A percentile compares a stretch with the other conserved stretches of the same genome.
Evolutionary conservation across 2,329 filamentous ascomycete species (phyloP).

Genomic region (Westerdykella sp.): DNA sequence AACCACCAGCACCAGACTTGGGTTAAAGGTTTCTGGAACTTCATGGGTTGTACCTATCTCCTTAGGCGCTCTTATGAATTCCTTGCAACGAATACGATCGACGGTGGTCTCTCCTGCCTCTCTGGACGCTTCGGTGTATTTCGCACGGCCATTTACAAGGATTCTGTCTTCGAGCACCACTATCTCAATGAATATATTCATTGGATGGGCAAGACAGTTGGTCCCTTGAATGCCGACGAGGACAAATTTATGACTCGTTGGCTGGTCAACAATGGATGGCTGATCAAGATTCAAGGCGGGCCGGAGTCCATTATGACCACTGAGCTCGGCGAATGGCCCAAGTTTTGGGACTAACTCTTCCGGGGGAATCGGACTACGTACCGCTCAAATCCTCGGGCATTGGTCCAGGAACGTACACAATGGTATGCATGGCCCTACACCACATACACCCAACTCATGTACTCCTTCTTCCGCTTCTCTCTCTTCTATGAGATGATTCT

Average conservation of each 20-base stretch:
- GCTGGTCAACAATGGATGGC: constrained; percentile 46
- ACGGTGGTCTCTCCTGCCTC: constrained; percentile 19
- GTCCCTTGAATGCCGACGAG: constrained; percentile 50
- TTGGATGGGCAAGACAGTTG: constrained; percentile 35
- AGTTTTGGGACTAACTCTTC: constrained; percentile 49
- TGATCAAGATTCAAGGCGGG: constrained; percentile 51
- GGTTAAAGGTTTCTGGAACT: constrained; percentile 14
- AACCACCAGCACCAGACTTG: constrained; percentile 1
- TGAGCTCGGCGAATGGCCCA: constrained; percentile 45
- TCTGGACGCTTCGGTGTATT: constrained; percentile 14
- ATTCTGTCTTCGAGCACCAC: constrained; percentile 7
- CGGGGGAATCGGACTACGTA: constrained; percentile 56
- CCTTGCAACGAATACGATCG: constrained; percentile 16
- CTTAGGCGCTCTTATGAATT: constrained; percentile 18
- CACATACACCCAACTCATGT: constrained; percentile 52
- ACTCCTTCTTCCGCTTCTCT: constrained; percentile 52
- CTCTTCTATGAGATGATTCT: constrained; percentile 47
- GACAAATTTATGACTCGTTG: constrained; percentile 58
- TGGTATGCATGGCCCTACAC: constrained; percentile 44
- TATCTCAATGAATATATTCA: constrained; percentile 10
- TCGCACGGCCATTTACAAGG: constrained; percentile 12
- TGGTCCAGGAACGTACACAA: not conserved
- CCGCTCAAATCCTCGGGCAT: constrained; percentile 30
- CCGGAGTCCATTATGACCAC: constrained; percentile 47
- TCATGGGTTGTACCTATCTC: constrained; percentile 18